phyloP scores from a whole-genome alignment of 352 stramenopile genomes.

The Lagenidium sp. region DNA sequence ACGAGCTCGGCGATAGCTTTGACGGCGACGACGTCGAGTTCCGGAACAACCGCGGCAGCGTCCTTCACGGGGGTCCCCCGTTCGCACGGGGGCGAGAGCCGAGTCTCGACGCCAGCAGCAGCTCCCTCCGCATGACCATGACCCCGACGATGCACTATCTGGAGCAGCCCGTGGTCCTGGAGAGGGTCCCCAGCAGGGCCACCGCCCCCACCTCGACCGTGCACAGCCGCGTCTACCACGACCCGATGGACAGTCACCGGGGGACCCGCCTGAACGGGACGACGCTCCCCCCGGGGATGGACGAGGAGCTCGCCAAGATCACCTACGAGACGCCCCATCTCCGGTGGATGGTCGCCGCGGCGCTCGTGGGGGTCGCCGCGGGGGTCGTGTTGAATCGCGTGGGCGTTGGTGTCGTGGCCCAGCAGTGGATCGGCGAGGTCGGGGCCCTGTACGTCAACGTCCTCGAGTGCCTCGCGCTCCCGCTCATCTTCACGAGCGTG shows the following conservation, averaged over 20 bases:
- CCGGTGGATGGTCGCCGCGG: constrained; percentile 21
- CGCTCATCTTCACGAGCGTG: constrained; percentile 65
- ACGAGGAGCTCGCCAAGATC: constrained; percentile 1
- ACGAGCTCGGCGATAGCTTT: constrained; percentile 4
- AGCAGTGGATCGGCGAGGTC: constrained; percentile 31
- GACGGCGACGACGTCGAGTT: constrained; percentile 1
- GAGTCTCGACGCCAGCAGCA: not conserved
- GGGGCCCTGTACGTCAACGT: constrained; percentile 23
- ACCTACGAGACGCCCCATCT: constrained; percentile 25
- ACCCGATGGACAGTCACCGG: too few species aligned
- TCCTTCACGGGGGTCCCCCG: too few species aligned
- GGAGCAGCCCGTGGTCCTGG: constrained; percentile 36
- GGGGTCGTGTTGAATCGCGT: constrained; percentile 28
- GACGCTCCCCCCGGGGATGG: not conserved
- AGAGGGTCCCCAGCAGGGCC: constrained; percentile 20
- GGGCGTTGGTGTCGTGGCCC: constrained; percentile 9
- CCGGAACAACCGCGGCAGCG: too few species aligned
- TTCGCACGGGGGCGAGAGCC: too few species aligned
- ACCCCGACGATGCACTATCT: constrained; percentile 41
- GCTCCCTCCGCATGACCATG: constrained; percentile 28
- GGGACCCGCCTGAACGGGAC: too few species aligned
- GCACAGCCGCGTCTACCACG: too few species aligned
- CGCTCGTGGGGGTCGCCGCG: constrained; percentile 20
- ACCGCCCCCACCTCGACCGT: too few species aligned
- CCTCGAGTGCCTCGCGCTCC: constrained; percentile 45